Conservation (phyloP, 192 early-diverging fungal genomes). For the Umbelopsis sp. region DNA sequence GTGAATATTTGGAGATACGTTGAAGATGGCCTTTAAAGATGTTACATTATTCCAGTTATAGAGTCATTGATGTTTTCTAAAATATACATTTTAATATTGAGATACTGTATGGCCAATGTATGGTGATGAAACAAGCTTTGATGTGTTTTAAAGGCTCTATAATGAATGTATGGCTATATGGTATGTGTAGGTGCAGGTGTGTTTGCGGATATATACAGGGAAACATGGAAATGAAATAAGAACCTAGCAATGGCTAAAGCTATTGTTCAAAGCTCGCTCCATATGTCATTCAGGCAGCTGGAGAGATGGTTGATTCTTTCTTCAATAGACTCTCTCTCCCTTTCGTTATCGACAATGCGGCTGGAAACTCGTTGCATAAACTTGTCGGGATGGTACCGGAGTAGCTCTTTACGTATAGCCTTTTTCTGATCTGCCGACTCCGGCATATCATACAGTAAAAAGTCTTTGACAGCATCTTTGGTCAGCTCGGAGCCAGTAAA, state of each 20-base stretch:
- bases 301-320: slow-evolving; percentile 34
- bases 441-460: slow-evolving; percentile 13
- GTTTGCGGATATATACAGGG: no score
- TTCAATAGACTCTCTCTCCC: slow-evolving; percentile 29
- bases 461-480: slow-evolving; percentile 15
- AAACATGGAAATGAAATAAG: not conserved
- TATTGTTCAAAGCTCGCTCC: slow-evolving; percentile 17
- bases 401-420: slow-evolving; percentile 33
- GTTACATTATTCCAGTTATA: slow-evolving; percentile 15
- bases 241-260: not conserved
- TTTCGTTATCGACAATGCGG: slow-evolving; percentile 18
- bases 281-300: slow-evolving; percentile 38
- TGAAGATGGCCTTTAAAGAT: slow-evolving; percentile 7
- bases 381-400: slow-evolving; percentile 41
- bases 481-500: slow-evolving; percentile 3
- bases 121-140: not conserved
- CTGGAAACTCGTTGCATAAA: slow-evolving; percentile 26
- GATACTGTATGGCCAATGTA: not conserved
- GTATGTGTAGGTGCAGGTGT: no score
- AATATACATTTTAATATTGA: slow-evolving; percentile 10
- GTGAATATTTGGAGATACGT: slow-evolving; percentile 81
- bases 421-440: slow-evolving; percentile 21
- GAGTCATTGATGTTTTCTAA: not conserved
- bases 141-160: not conserved
- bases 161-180: no score